These are phyloP conservation scores for Penicillium sp. DNA, from an alignment of 2,329 filamentous ascomycete species.

Conservation along the genomic window DNA sequence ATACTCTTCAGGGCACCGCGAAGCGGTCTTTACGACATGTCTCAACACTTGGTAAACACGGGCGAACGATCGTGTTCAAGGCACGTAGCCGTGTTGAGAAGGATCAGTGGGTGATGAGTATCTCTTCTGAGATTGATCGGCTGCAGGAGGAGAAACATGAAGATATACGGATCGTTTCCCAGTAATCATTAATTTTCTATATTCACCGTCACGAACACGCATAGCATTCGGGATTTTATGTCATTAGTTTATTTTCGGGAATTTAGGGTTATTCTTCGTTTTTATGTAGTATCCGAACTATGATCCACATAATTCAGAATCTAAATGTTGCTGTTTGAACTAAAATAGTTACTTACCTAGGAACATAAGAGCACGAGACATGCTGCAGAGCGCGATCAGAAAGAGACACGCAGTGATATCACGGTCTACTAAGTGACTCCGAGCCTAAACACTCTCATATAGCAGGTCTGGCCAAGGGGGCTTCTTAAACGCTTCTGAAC, in stretches of 20 bases:
- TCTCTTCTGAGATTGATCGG: constrained; percentile 66
- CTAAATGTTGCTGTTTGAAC: neutral
- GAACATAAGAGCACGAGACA: too few species aligned
- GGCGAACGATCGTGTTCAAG: constrained; percentile 66
- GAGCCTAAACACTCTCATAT: too few species aligned
- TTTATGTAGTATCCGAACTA: neutral
- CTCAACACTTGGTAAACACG: constrained; percentile 60
- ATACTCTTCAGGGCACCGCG: constrained; percentile 39
- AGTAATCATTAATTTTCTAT: constrained; percentile 5
- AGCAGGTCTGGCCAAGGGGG: too few species aligned
- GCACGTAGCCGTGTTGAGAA: constrained; percentile 64
- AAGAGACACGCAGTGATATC: too few species aligned
- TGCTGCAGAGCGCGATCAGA: too few species aligned
- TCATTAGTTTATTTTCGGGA: neutral
- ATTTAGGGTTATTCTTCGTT: neutral
- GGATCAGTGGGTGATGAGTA: constrained; percentile 68
- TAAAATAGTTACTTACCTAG: neutral
- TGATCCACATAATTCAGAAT: neutral
- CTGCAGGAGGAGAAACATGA: constrained; percentile 49
- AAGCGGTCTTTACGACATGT: constrained; percentile 58
- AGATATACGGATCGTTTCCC: constrained; percentile 50
- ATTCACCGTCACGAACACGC: constrained; percentile 5
- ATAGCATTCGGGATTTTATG: constrained; percentile 1
- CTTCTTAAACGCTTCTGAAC: too few species aligned
- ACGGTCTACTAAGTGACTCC: too few species aligned